Evolutionary conservation across 179 eudicot species (phyloP).

Genomic region (Silene noctiflora): DNA sequence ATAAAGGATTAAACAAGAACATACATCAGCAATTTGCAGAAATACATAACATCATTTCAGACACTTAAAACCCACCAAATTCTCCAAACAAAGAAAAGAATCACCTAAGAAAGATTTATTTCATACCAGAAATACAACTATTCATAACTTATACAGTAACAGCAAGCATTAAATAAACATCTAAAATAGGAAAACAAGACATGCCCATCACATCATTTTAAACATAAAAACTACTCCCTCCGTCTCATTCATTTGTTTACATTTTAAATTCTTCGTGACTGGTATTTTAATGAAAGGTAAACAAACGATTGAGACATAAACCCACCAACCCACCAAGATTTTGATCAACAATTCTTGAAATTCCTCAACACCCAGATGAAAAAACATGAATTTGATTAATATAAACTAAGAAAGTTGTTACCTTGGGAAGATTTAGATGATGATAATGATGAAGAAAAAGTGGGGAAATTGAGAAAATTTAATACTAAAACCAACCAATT

Average conservation of each 20-base stretch:
- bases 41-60: neutral
- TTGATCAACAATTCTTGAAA: neutral
- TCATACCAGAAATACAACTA: constrained; percentile 8
- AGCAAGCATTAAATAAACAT: neutral
- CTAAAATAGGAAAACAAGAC: constrained; percentile 4
- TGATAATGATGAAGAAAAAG: neutral
- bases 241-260: no score
- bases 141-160: neutral
- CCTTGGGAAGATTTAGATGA: constrained; percentile 6
- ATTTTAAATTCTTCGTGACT: no score
- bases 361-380: constrained; percentile 1
- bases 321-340: neutral
- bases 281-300: no score
- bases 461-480: no score
- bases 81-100: neutral
- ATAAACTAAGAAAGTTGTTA: constrained; percentile 2
- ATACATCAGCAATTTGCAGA: neutral
- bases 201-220: neutral
- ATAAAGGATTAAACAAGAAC: neutral
- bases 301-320: no score
- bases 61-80: constrained; percentile 14
- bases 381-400: no score
- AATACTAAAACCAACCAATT: neutral
- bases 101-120: neutral
- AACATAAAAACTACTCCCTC: neutral